Evolutionary conservation across 2,329 filamentous ascomycete species (phyloP).

Genomic region (Ophiostoma sp.): DNA sequence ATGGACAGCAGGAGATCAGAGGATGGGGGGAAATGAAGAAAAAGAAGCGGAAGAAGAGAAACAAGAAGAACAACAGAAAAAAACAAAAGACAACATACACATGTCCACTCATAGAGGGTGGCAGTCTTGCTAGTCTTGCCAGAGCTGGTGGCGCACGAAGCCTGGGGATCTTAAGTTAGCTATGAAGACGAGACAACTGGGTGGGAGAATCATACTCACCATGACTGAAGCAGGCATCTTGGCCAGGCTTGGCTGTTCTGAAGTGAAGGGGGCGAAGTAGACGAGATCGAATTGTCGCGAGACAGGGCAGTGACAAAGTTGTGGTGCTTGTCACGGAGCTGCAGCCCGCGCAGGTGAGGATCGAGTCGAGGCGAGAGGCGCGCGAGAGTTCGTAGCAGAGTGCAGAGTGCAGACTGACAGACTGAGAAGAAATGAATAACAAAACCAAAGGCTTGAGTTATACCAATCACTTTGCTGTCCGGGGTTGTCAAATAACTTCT

Average conservation of each 20-base stretch:
- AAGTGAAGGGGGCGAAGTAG: neutral
- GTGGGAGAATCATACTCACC: too few species aligned
- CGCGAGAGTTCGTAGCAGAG: neutral
- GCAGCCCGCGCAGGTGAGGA: slow-evolving; percentile 6
- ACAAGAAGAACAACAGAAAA: neutral
- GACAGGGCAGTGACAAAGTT: neutral
- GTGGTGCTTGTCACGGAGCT: neutral
- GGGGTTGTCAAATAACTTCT: neutral
- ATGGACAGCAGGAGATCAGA: neutral
- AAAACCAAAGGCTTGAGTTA: neutral
- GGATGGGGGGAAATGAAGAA: too few species aligned
- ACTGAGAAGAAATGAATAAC: neutral
- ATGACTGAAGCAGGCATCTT: neutral
- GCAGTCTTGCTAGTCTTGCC: neutral
- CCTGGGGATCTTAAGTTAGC: neutral
- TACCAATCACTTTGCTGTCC: neutral
- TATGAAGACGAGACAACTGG: neutral
- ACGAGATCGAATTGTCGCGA: neutral
- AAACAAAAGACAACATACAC: neutral
- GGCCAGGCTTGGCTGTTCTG: neutral
- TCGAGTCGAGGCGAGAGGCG: neutral
- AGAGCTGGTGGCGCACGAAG: neutral
- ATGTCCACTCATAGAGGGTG: slow-evolving; percentile 5
- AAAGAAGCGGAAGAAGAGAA: neutral
- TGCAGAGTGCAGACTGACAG: neutral